Base-by-base conservation (phyloP, 192 early-diverging fungal species). In the Umbelopsis ramanniana region DNA sequence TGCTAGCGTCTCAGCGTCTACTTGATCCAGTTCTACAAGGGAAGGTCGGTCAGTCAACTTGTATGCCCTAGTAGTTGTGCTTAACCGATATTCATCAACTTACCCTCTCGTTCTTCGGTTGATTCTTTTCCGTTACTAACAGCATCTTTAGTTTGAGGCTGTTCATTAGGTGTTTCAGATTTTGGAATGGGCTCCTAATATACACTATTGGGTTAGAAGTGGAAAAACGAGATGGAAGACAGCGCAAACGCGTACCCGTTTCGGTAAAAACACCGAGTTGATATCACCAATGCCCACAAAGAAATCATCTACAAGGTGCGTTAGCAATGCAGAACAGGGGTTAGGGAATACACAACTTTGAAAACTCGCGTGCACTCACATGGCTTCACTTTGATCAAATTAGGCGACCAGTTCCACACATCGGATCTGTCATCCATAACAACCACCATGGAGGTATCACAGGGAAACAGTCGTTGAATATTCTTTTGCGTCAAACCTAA, bases 211-310 rank as follows among this genome's bases (percentile, higher is more conserved):
- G 5, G 33, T 3, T 12, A 35, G 26, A 37, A 63, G 6, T 55
- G 23, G 24, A 19, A 2, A 17, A 10, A 38, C 12, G 4, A 35
- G 11, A 37, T 19, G 15, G 37, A 38, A 15, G 11, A 15, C 14
- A 8, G 4, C 57, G 37, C 9, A 74, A 48, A 24, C 12, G 68
- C 66, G 22, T 76, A 79, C 78, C 52, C 72, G 76, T 47, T 87
- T 88, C 15, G 85, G 83, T 24, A 88, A 72, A 48, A 87, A 80
- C 26, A 83, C 83, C n/a, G 89, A 90, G 77, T 99, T 97, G 68
- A 99, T 99, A 78, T 99, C 98, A 15, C 97, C 98, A 66, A 90
- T 92, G 35, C 96, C 96, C 3, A 91, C 76, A 81, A 98, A 99
- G 78, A 96, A 99, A 66, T 91, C 91, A 79, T 96, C 94, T 95